These are phyloP conservation scores for Cyberlindnera saturnus DNA, from an alignment of 805 yeast genomes.

Conservation along the genomic window DNA sequence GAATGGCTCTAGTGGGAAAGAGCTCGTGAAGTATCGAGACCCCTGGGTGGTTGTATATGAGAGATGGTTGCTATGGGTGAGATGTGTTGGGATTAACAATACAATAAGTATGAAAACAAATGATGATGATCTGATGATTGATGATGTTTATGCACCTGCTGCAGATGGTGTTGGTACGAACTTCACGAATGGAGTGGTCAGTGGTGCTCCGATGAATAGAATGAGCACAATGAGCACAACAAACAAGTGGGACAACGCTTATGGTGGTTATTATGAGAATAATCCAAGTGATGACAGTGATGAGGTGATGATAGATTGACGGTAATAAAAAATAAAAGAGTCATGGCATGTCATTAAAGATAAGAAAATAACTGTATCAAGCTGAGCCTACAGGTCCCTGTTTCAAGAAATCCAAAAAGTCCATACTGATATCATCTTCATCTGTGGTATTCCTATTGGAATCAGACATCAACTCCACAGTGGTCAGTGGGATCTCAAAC, in stretches of 20 bases:
- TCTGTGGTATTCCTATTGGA: constrained; percentile 1
- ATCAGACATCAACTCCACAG: not conserved
- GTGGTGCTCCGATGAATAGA: not conserved
- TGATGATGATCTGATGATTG: no score
- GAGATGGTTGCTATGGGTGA: no score
- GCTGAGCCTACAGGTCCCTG: constrained; percentile 29
- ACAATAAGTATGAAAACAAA: no score
- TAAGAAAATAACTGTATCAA: not conserved
- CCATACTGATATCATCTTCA: constrained; percentile 30
- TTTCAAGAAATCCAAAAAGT: constrained; percentile 40
- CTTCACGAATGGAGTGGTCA: no score
- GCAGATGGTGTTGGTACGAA: no score
- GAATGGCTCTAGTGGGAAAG: no score
- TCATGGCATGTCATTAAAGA: not conserved
- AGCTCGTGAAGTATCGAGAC: no score
- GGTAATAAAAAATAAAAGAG: not conserved
- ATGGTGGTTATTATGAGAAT: constrained; percentile 1
- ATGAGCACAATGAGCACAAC: not conserved
- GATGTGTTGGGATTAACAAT: no score
- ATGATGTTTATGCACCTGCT: no score
- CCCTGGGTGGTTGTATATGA: no score
- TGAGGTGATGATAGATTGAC: constrained; percentile 2
- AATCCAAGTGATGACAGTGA: constrained; percentile 3
- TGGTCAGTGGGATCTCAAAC: constrained; percentile 33
- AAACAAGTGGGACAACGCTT: not conserved